Evolutionary conservation across 2,329 filamentous ascomycete genomes (phyloP), one percentile per base, ranked within the genome.

Genomic region (Penicillium corylophilum): DNA sequence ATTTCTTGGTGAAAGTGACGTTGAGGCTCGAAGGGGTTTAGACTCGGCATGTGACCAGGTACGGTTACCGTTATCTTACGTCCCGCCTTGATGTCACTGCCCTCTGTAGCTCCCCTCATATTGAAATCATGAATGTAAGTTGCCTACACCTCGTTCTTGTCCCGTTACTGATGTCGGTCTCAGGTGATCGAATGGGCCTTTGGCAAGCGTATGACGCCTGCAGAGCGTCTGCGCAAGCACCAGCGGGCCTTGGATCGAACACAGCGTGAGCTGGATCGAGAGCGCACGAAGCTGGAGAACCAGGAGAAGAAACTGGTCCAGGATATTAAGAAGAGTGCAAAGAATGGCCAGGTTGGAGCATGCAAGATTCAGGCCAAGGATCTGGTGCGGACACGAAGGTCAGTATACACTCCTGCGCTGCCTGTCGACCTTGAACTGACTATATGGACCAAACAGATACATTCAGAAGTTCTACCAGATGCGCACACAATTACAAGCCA

Each of bases 161-260:
- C 16, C 23, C 46, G 51, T 62, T 54, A 64, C 49, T 50, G 45
- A 49, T 20, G 12, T 13, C 18, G 55, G 57, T 54, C 60, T n/a
- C 64, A 96, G 90, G 90, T 97, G 70, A 83, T 99, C 56, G 94
- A 99, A 83, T 99, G 94, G 92, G 93, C 93, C 35, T 99, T 99
- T 70, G 94, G 94, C 62, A 97, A 96, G 83, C 94, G 94, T 75
- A 95, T 97, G 84, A 99, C 94, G 80, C 93, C 94, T 4, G 90
- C 91, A 53, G 77, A 79, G 69, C 75, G 77, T 61, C 70, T 80
- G 57, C 76, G 77, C 63, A 80, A 79, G 80, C 95, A 99, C 74
- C 94, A 97, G 77, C 85, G 94, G 65, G 91, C 94, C 62, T 86
- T 99, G 59, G 94, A 99, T 75, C 96, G 96, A 79, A 95, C 94